phyloP scores from a whole-genome alignment of 1,139 yeast species.

The Hansenula sp. region DNA sequence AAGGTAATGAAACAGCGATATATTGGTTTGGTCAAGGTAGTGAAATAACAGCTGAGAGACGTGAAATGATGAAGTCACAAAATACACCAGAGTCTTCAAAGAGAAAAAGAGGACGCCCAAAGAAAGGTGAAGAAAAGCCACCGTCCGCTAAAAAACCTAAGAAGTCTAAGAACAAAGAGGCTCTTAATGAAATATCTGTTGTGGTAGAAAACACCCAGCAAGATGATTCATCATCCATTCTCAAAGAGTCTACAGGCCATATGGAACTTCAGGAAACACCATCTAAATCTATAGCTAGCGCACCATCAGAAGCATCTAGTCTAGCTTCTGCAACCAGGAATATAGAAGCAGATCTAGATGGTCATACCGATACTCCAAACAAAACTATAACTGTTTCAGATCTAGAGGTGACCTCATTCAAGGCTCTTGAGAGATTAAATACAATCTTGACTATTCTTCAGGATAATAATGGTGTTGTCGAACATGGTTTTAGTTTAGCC shows the following conservation, averaged over 20 bases:
- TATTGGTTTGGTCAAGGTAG: conserved; percentile 15
- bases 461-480: conserved; percentile 29
- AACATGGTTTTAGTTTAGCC: conserved; percentile 24
- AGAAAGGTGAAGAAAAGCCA: conserved; percentile 18
- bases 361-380: neutral
- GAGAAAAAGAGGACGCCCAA: conserved; percentile 21
- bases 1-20: conserved; percentile 12
- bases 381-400: conserved; percentile 8
- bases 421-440: conserved; percentile 27
- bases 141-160: conserved; percentile 10
- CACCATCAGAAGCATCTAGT: no score
- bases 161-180: neutral
- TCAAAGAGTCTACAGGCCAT: no score
- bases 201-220: no score
- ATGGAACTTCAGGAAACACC: no score
- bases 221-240: no score
- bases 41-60: neutral
- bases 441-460: conserved; percentile 27
- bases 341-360: neutral
- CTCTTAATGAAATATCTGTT: neutral
- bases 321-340: no score
- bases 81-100: neutral
- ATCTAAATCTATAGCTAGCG: no score
- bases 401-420: conserved; percentile 26
- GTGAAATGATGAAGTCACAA: neutral